Base-by-base conservation (phyloP, 257 asterid species). In the Hygrophila difformis region DNA sequence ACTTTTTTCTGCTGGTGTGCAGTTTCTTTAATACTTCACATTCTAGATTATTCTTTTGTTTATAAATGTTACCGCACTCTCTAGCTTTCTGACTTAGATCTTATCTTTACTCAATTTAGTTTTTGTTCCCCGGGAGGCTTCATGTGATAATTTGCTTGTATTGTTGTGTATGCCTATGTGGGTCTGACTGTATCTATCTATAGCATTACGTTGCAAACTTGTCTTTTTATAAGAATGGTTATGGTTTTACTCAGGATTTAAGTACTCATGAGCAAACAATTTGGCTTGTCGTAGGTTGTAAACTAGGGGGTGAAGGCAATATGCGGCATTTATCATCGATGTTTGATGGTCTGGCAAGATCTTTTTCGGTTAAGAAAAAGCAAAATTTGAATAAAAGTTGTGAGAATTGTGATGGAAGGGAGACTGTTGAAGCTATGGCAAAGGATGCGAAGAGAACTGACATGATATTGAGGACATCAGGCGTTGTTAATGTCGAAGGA, bases 261-360 rank as follows among this genome's bases (percentile, higher is more conserved):
- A 20, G 21, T 22, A 7, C n/a, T 28, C 44, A 29, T 53, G 18
- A 26, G 31, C 12, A 42, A 51, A 57, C 50, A 9, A 13, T 57
- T 47, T 39, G 46, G 66, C 34, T 55, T 68, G 51, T 69, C 63
- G 5, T 68, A 79, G 84, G 73, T 61, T 51, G 7, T 61, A 57
- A 73, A 64, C 59, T 41, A 17, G 61, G 4, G 8, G 49, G 61
- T 55, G 66, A 51, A 28, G 57, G 51, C 36, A 34, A 9, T 16
- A 91, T 91, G 99, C 93, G 87, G 61, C 92, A 78, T 26, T 61
- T 86, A 4, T 74, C 97, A 38, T 70, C 95, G 26, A 86, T 91
- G 97, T 80, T 91, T 51, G 82, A 76, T 59, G 97, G 84, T 40
- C 66, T 91, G 39, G 87, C 97, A 8, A 74, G 83, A 66, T 74